Evolutionary conservation across 2,329 filamentous ascomycete species (phyloP).

Genomic region (Epichloe bromicola): DNA sequence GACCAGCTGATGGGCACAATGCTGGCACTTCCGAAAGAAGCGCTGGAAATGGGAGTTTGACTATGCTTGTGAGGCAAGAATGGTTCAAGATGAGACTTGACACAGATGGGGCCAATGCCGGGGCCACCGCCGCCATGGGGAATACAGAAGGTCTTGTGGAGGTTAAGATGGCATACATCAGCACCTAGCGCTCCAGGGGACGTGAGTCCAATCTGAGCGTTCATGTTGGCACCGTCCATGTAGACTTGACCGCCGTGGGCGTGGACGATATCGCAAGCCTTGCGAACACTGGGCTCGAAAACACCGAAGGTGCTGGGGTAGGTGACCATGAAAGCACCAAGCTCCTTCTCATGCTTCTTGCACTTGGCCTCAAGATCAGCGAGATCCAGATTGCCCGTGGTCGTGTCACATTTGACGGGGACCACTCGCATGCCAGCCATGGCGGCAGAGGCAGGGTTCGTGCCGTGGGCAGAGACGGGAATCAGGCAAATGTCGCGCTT

Average conservation of each 20-base stretch:
- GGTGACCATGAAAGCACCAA: slow-evolving; percentile 92
- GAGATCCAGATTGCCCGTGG: slow-evolving; percentile 82
- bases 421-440: slow-evolving; percentile 96
- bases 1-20: slow-evolving; percentile 92
- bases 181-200: slow-evolving; percentile 91
- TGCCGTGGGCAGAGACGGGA: slow-evolving; percentile 88
- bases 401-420: slow-evolving; percentile 76
- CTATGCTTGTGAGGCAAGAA: slow-evolving; percentile 40
- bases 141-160: slow-evolving; percentile 99
- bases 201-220: slow-evolving; percentile 90
- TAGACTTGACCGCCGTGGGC: slow-evolving; percentile 84
- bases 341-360: slow-evolving; percentile 70
- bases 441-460: slow-evolving; percentile 86
- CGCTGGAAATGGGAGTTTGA: slow-evolving; percentile 58
- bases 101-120: slow-evolving; percentile 86
- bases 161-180: slow-evolving; percentile 91
- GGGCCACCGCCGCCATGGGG: slow-evolving; percentile 91
- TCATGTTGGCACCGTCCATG: slow-evolving; percentile 99
- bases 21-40: slow-evolving; percentile 75
- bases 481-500: slow-evolving; percentile 88
- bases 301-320: slow-evolving; percentile 94
- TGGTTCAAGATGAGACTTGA: slow-evolving; percentile 64
- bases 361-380: slow-evolving; percentile 78
- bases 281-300: slow-evolving; percentile 80
- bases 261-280: slow-evolving; percentile 77